Evolutionary conservation across 1,284 basidiomycete genomes (phyloP).

Genomic region (Rhodofomes roseus): DNA sequence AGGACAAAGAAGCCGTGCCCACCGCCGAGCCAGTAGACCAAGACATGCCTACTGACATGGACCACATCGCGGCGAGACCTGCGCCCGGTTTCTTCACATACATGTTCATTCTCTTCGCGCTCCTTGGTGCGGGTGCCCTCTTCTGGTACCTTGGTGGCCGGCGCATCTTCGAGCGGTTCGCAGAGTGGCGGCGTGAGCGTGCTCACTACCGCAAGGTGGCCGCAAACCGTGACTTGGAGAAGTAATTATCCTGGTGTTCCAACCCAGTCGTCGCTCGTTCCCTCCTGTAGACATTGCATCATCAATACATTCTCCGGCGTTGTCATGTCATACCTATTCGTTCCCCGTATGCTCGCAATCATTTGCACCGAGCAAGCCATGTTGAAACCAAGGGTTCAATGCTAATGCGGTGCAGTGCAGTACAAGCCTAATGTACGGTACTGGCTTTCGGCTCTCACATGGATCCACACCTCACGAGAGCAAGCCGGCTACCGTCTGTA

Average conservation of each 20-base stretch:
- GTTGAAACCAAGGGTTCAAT: too few relatives aligned
- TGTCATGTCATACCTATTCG: background rate
- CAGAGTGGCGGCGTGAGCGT: slow-evolving; percentile 30
- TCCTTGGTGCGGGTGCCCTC: slow-evolving; percentile 37
- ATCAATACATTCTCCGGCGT: background rate
- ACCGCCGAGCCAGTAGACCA: slow-evolving; percentile 1
- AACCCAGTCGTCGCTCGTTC: background rate
- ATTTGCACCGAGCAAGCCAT: too few relatives aligned
- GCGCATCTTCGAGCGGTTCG: slow-evolving; percentile 39
- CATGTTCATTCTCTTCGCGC: slow-evolving; percentile 8
- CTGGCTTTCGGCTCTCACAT: too few relatives aligned
- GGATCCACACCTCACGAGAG: background rate
- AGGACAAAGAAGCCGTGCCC: slow-evolving; percentile 2
- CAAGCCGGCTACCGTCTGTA: background rate
- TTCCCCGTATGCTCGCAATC: too few relatives aligned
- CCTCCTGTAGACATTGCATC: background rate
- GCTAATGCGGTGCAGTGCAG: too few relatives aligned
- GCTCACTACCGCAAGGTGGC: slow-evolving; percentile 46
- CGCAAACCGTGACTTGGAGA: slow-evolving; percentile 45
- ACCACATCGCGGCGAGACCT: slow-evolving; percentile 14
- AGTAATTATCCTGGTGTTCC: slow-evolving; percentile 26
- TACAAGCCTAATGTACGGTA: too few relatives aligned
- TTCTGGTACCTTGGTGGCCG: slow-evolving; percentile 43
- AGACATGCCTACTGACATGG: slow-evolving; percentile 8
- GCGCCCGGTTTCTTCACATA: slow-evolving; percentile 20